These are phyloP conservation scores for Leucosporidium creatinivorum DNA, from an alignment of 768 basidiomycete species.

Conservation along the genomic window DNA sequence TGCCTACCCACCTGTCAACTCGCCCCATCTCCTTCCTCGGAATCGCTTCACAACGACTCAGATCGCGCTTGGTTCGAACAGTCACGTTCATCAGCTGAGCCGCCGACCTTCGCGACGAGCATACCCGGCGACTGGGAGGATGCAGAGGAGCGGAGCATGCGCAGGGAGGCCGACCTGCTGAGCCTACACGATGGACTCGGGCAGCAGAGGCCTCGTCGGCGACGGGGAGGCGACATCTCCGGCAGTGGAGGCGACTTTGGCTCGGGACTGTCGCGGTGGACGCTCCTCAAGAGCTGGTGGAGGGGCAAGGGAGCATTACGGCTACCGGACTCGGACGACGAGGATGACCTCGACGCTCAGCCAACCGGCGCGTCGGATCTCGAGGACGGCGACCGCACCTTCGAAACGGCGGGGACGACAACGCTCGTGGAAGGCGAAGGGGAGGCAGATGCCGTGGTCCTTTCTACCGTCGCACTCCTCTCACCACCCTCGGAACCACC, in stretches of 20 bases:
- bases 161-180: conserved; percentile 7
- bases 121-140: conserved; percentile 2
- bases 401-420: conserved; percentile 1
- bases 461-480: not conserved
- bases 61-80: conserved; percentile 5
- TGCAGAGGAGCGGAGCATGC: not conserved
- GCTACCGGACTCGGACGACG: conserved; percentile 18
- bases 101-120: too few species aligned
- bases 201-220: not conserved
- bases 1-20: conserved; percentile 6
- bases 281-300: conserved; percentile 24
- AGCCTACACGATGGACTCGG: conserved; percentile 16
- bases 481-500: not conserved
- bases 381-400: not conserved
- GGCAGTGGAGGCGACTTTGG: conserved; percentile 20
- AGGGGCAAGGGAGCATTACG: conserved; percentile 9
- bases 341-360: not conserved
- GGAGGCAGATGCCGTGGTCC: not conserved
- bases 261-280: conserved; percentile 22
- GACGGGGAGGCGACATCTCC: conserved; percentile 13
- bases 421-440: conserved; percentile 2
- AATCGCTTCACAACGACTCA: not conserved
- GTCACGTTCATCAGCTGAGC: not conserved
- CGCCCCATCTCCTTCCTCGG: conserved; percentile 11
- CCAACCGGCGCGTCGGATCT: not conserved